Evolutionary conservation across 1,284 basidiomycete genomes (phyloP).

Genomic region (Afroboletus lepidellus): DNA sequence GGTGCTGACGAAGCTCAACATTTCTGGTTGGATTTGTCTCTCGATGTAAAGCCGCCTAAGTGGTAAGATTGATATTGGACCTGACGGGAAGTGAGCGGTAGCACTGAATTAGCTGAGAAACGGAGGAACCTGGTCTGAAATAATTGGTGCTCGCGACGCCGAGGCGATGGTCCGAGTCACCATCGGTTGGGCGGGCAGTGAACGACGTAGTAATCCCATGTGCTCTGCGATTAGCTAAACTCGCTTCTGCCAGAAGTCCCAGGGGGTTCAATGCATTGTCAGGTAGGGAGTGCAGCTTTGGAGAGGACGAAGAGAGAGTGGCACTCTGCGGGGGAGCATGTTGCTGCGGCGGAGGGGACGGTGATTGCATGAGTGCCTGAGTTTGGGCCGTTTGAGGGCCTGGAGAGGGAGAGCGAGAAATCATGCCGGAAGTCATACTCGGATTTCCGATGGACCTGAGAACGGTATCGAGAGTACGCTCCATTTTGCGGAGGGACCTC

Average conservation of each 20-base stretch:
- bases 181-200: constrained; percentile 37
- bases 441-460: constrained; percentile 82
- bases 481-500: constrained; percentile 89
- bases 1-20: constrained; percentile 79
- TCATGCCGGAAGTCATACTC: constrained; percentile 71
- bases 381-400: constrained; percentile 51
- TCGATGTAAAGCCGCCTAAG: constrained; percentile 87
- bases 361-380: constrained; percentile 59
- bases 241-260: constrained; percentile 88
- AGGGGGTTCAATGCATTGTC: constrained; percentile 90
- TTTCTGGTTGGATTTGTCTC: constrained; percentile 85
- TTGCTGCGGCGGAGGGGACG: constrained; percentile 48
- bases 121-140: constrained; percentile 82
- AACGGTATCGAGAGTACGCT: constrained; percentile 86
- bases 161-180: constrained; percentile 46
- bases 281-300: constrained; percentile 83
- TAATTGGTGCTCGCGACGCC: constrained; percentile 91
- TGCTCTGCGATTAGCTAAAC: constrained; percentile 78
- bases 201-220: constrained; percentile 41
- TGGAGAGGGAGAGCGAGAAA: constrained; percentile 80
- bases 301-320: constrained; percentile 43
- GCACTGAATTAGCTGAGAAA: neutral
- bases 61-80: constrained; percentile 85
- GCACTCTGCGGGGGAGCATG: constrained; percentile 19
- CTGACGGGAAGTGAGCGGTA: constrained; percentile 28